Evolutionary conservation across 2,329 filamentous ascomycete genomes (phyloP).

Genomic region (Rhytidhysteron rufulum): DNA sequence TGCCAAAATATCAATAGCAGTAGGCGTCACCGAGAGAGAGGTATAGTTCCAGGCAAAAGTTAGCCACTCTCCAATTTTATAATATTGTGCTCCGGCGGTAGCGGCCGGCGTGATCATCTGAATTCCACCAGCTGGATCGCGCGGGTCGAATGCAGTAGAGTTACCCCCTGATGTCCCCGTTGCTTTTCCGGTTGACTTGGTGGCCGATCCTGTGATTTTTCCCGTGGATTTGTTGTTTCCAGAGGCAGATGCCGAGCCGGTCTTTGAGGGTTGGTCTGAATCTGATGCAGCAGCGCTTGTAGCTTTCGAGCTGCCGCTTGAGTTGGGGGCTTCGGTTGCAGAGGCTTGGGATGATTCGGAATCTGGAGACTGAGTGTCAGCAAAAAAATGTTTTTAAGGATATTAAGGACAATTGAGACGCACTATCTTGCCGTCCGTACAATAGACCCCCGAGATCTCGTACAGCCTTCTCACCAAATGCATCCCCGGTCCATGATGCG

Average conservation of each 20-base stretch:
- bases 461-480: constrained; percentile 28
- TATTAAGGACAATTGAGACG: constrained; percentile 1
- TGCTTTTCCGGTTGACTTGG: constrained; percentile 11
- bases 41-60: constrained; percentile 70
- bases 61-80: constrained; percentile 60
- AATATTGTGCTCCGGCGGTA: constrained; percentile 51
- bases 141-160: constrained; percentile 45
- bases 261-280: constrained; percentile 7
- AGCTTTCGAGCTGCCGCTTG: constrained; percentile 10
- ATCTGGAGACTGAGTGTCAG: constrained; percentile 5
- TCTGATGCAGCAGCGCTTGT: constrained; percentile 1
- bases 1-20: constrained; percentile 59
- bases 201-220: constrained; percentile 2
- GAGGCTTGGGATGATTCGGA: constrained; percentile 6
- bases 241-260: constrained; percentile 6
- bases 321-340: constrained; percentile 9
- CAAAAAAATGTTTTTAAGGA: neutral
- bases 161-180: constrained; percentile 18
- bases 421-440: constrained; percentile 30
- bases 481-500: constrained; percentile 23
- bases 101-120: constrained; percentile 58
- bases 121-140: constrained; percentile 56
- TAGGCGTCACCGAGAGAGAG: constrained; percentile 56
- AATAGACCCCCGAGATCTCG: constrained; percentile 24
- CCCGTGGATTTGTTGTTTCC: constrained; percentile 7